Conservation (phyloP, 768 basidiomycete species). For the Suillus sp. region DNA sequence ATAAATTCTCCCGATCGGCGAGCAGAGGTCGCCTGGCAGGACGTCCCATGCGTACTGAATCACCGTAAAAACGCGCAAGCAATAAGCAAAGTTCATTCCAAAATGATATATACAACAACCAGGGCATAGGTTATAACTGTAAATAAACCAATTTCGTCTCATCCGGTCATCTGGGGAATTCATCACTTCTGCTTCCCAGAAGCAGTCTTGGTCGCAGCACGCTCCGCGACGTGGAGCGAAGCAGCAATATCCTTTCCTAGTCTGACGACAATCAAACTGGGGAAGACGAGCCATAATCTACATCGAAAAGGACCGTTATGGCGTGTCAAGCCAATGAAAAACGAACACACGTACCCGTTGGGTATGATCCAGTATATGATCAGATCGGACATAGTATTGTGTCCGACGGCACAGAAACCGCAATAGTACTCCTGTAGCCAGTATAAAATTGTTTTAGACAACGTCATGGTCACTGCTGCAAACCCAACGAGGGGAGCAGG, state of each 20-base stretch:
- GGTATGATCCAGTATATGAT: conserved; percentile 72
- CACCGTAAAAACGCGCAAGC: not conserved
- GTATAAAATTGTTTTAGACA: conserved; percentile 87
- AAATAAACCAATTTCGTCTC: not conserved
- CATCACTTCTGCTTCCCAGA: conserved; percentile 35
- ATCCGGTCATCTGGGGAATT: not conserved
- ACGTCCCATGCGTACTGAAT: not conserved
- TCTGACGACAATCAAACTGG: conserved; percentile 55
- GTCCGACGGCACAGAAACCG: conserved; percentile 70
- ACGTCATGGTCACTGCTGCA: conserved; percentile 70
- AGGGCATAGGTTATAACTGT: not conserved
- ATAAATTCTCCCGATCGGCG: not conserved
- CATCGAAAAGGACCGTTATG: not conserved
- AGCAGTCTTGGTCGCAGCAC: conserved; percentile 27
- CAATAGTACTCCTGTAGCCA: conserved; percentile 80
- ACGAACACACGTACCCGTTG: conserved; percentile 60
- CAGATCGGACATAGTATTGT: conserved; percentile 58
- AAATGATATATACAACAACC: not conserved
- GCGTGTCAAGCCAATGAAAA: not conserved
- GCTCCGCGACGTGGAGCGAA: conserved; percentile 40
- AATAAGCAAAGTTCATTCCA: not conserved
- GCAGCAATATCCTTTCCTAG: conserved; percentile 64
- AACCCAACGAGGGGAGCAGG: conserved; percentile 78
- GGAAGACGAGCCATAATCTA: conserved; percentile 81
- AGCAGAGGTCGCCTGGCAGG: not conserved